These are phyloP conservation scores for Ceratobasidium papillatum DNA, from an alignment of 1,284 basidiomycete species.

Conservation along the genomic window DNA sequence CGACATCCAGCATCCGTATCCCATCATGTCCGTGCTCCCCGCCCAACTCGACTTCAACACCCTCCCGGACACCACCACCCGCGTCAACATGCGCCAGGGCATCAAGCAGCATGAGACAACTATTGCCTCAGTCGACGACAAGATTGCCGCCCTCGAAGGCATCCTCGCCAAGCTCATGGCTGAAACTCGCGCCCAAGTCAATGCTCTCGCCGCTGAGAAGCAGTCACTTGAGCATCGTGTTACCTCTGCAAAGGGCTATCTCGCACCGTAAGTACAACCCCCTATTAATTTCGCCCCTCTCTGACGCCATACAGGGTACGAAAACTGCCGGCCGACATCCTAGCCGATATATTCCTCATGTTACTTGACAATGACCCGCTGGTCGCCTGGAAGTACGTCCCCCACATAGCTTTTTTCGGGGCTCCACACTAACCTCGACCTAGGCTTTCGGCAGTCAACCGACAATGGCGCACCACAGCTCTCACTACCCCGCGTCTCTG, in stretches of 20 bases:
- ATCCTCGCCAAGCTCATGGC: conserved; percentile 65
- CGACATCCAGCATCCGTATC: background rate
- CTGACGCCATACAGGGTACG: conserved; percentile 65
- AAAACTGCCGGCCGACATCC: conserved; percentile 67
- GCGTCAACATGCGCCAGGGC: background rate
- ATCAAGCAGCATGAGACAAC: conserved; percentile 37
- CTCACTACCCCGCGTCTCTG: conserved; percentile 43
- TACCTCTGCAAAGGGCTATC: conserved; percentile 63
- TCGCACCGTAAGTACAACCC: conserved; percentile 59
- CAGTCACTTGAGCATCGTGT: conserved; percentile 59
- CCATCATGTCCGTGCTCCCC: conserved; percentile 28
- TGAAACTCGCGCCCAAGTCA: conserved; percentile 62
- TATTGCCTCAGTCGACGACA: conserved; percentile 47
- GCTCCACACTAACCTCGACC: conserved; percentile 44
- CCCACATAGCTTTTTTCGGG: conserved; percentile 63
- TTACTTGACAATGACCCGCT: conserved; percentile 19
- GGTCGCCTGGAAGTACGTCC: conserved; percentile 17
- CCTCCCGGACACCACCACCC: conserved; percentile 18
- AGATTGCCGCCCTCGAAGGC: conserved; percentile 58
- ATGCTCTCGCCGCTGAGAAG: conserved; percentile 62
- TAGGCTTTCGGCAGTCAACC: conserved; percentile 40
- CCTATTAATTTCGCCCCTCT: conserved; percentile 70
- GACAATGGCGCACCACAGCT: conserved; percentile 40
- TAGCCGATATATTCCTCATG: conserved; percentile 71
- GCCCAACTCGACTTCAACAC: conserved; percentile 36